Conservation (phyloP, 1,284 basidiomycete species). For the Neolentinus lepideus region DNA sequence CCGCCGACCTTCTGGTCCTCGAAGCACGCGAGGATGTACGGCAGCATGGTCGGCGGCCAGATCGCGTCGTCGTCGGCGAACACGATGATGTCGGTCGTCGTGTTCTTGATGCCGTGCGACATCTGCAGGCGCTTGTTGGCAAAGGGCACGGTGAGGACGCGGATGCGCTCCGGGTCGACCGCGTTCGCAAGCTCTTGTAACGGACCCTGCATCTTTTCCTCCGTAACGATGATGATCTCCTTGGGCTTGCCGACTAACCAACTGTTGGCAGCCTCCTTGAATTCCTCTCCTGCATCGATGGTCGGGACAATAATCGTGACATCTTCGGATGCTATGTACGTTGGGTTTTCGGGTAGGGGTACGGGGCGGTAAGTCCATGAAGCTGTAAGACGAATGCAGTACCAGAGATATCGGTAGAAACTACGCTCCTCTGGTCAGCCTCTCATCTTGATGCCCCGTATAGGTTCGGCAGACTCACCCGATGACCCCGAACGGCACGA, state of each 20-base stretch:
- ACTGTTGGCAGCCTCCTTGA: constrained; percentile 85
- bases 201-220: constrained; percentile 83
- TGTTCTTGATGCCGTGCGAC: constrained; percentile 85
- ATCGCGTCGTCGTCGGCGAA: constrained; percentile 94
- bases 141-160: constrained; percentile 84
- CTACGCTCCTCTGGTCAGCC: constrained; percentile 23
- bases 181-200: constrained; percentile 82
- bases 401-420: constrained; percentile 90
- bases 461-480: constrained; percentile 44
- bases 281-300: constrained; percentile 91
- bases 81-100: constrained; percentile 90
- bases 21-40: constrained; percentile 83
- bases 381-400: constrained; percentile 74
- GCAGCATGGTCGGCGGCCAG: constrained; percentile 85
- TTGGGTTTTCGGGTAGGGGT: constrained; percentile 81
- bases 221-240: constrained; percentile 91
- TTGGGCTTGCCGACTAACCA: constrained; percentile 89
- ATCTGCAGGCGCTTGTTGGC: constrained; percentile 93
- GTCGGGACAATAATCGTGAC: constrained; percentile 94
- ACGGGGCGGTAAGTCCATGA: constrained; percentile 76
- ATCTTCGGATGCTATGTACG: constrained; percentile 84
- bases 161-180: constrained; percentile 78
- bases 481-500: constrained; percentile 87
- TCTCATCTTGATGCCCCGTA: neutral
- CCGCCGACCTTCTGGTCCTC: constrained; percentile 91